A percentile compares a stretch with the other conserved stretches of the same genome.
Conservation (phyloP, 495 filamentous ascomycete species). For the Choiromyces venosus region DNA sequence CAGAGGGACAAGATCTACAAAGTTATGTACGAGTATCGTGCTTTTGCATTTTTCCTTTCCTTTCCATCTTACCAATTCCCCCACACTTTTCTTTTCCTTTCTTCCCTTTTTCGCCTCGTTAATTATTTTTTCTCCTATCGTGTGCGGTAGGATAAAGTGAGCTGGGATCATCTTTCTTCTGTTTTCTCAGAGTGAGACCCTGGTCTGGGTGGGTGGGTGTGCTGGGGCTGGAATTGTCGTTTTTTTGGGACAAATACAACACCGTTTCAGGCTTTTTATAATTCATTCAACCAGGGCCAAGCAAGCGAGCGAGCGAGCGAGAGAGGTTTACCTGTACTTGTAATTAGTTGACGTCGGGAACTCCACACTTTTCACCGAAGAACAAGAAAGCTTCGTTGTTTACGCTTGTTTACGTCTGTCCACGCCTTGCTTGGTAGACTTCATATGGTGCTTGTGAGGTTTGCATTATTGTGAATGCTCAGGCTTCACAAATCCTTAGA, state of each 20-base stretch:
- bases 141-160: neutral
- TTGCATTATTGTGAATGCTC: neutral
- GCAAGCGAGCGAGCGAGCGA: neutral
- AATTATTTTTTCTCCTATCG: no score
- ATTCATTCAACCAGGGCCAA: neutral
- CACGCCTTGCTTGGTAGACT: neutral
- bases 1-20: no score
- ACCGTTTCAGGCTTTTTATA: neutral
- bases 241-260: no score
- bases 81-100: no score
- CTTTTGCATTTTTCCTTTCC: no score
- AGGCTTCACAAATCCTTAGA: no score
- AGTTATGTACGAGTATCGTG: no score
- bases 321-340: no score
- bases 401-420: neutral
- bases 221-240: neutral
- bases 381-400: no score
- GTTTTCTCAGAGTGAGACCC: neutral
- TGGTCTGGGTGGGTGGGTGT: no score
- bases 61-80: no score
- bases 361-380: neutral
- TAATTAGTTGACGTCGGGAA: neutral
- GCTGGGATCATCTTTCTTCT: neutral
- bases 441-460: neutral
- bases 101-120: no score